Evolutionary conservation across 2,329 filamentous ascomycete genomes (phyloP).

Genomic region (Rutstroemia sp.): DNA sequence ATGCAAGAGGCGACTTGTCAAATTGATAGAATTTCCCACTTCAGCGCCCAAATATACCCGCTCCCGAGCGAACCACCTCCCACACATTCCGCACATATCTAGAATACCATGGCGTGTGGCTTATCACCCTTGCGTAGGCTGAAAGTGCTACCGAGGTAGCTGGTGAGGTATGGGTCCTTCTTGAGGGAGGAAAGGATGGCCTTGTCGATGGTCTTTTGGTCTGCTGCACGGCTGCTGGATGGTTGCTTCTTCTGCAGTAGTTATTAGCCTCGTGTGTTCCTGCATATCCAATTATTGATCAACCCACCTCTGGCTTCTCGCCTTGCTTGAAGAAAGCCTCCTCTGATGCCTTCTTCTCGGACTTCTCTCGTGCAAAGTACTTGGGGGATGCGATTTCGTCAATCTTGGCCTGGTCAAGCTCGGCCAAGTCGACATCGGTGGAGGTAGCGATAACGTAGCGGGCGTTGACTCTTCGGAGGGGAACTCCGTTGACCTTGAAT

Average conservation of each 20-base stretch:
- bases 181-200: slow-evolving; percentile 91
- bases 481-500: slow-evolving; percentile 99
- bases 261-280: neutral
- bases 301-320: slow-evolving; percentile 88
- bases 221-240: slow-evolving; percentile 81
- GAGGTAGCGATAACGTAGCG: slow-evolving; percentile 91
- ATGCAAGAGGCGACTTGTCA: slow-evolving; percentile 54
- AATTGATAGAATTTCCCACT: slow-evolving; percentile 36
- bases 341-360: slow-evolving; percentile 90
- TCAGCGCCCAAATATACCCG: slow-evolving; percentile 32
- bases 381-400: slow-evolving; percentile 63
- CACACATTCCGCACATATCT: slow-evolving; percentile 33
- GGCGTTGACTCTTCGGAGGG: slow-evolving; percentile 88
- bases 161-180: slow-evolving; percentile 90
- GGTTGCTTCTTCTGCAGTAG: slow-evolving; percentile 85
- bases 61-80: neutral
- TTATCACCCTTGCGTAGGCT: slow-evolving; percentile 98
- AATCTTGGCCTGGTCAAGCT: slow-evolving; percentile 86
- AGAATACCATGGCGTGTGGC: slow-evolving; percentile 99
- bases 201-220: slow-evolving; percentile 99
- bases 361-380: slow-evolving; percentile 97
- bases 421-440: slow-evolving; percentile 74
- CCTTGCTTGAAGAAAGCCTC: slow-evolving; percentile 99
- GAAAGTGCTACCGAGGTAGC: slow-evolving; percentile 94
- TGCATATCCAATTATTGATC: slow-evolving; percentile 7